Evolutionary conservation across 2,329 filamentous ascomycete genomes (phyloP), one percentile per base, ranked within the genome.

Genomic region (Herpotrichia juniperi): DNA sequence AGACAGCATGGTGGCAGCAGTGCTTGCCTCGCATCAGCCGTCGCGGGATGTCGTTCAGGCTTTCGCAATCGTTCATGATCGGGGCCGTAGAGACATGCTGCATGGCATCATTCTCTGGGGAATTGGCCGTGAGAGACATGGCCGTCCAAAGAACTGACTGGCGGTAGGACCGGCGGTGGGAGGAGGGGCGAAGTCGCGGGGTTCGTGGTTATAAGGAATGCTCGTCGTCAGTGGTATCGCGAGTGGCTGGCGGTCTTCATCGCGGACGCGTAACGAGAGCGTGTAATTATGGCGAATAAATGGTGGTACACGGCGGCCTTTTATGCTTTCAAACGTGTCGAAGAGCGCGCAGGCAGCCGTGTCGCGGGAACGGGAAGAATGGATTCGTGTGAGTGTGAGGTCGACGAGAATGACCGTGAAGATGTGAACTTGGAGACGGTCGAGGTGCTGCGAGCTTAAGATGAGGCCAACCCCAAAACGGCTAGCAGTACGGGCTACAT

Each of bases 11-110:
- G 28, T 43, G 56, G 34, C 54, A 53, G 46, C 52, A 54, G 46
- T 52, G 57, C 71, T 67, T 72, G 74, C 75, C 75, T 75, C 78
- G 75, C 79, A 81, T 81, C 40, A 75, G 72, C 49, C 73, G 66
- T 55, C 65, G 68, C 39, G 73, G 69, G 49, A 75, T 74, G 35
- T 69, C 67, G 51, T 57, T 56, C 48, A 58, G 62, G 56, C 35
- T 54, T 51, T 69, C 62, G 31, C 59, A 61, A 46, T 71, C 61
- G 44, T 57, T 58, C 49, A 62, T 62, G 50, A 59, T 54, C 28
- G 56, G 47, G 37, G 59, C 55, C 21, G 61, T 37, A 37, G 51
- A 46, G 17, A 53, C 56, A 42, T 59, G 60, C 56, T 63, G 66
- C 46, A 62, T 48, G 42, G 61, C 62, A 59, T 53, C 59, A 26